phyloP scores from a whole-genome alignment of 148 eudicot genomes.

The Cornus suecica region DNA sequence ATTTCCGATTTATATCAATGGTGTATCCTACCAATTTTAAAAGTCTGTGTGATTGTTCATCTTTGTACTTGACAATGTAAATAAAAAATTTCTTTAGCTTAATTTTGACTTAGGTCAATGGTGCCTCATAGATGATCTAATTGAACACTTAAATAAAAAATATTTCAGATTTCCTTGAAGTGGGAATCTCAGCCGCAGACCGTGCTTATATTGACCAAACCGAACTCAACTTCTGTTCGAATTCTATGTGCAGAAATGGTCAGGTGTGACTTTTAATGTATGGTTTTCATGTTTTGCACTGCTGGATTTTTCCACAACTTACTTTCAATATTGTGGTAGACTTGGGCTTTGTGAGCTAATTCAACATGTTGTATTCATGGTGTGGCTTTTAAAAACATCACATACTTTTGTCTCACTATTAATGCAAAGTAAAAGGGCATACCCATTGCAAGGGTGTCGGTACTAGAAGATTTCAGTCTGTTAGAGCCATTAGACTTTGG shows the following conservation, averaged over 20 bases:
- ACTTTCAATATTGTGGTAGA: slow-evolving; percentile 5
- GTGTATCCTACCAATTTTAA: background rate
- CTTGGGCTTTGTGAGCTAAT: slow-evolving; percentile 4
- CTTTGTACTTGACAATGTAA: background rate
- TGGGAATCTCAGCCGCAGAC: slow-evolving; percentile 90
- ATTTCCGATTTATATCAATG: background rate
- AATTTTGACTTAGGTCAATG: background rate
- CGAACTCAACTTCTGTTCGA: slow-evolving; percentile 82
- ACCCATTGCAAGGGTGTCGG: no score
- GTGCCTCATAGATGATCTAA: background rate
- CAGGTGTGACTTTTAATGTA: slow-evolving; percentile 46
- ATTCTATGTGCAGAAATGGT: slow-evolving; percentile 75
- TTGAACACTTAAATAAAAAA: slow-evolving; percentile 1
- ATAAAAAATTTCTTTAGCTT: background rate
- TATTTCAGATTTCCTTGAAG: slow-evolving; percentile 86
- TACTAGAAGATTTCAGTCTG: no score
- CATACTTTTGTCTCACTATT: background rate
- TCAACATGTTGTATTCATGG: background rate
- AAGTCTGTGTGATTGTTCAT: background rate
- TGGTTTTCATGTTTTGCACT: background rate
- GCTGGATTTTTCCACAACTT: background rate
- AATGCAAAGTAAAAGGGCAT: background rate
- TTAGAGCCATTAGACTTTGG: no score
- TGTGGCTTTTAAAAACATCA: slow-evolving; percentile 1
- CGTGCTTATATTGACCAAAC: slow-evolving; percentile 87